Percentiles rank a stretch among this genome's conserved stretches.
phyloP scores from a whole-genome alignment of 192 early-diverging fungal species.

The Mortierella hygrophila region DNA sequence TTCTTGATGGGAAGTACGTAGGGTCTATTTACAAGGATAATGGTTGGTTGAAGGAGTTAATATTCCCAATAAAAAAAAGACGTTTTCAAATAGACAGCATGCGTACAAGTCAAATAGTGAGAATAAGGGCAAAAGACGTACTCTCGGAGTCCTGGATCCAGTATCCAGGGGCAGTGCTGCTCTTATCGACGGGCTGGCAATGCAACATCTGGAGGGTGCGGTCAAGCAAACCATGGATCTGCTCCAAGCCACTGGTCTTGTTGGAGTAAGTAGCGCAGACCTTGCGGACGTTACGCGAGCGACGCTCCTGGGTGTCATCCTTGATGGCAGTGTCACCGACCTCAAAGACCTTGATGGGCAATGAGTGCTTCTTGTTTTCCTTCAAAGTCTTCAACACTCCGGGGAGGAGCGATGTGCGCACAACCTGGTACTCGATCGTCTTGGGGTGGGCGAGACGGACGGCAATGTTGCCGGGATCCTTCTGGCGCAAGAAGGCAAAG shows the following conservation, averaged over 20 bases:
- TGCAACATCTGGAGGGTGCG: conserved; percentile 88
- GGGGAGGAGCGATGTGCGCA: conserved; percentile 91
- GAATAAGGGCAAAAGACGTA: conserved; percentile 49
- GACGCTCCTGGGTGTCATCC: conserved; percentile 83
- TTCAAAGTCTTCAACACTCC: conserved; percentile 95
- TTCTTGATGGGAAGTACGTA: conserved; percentile 93
- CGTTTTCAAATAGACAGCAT: not conserved
- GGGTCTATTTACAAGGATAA: conserved; percentile 61
- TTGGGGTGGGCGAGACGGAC: conserved; percentile 94
- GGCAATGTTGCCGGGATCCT: conserved; percentile 83
- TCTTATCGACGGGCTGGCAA: conserved; percentile 61
- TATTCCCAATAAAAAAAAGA: not conserved
- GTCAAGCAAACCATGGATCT: conserved; percentile 93
- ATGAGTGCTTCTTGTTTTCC: conserved; percentile 87
- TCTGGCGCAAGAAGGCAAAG: conserved; percentile 87
- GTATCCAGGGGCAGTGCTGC: conserved; percentile 73
- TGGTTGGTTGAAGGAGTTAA: not conserved
- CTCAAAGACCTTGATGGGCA: conserved; percentile 96
- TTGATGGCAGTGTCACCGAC: conserved; percentile 95
- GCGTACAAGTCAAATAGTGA: too few species aligned
- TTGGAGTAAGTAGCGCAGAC: conserved; percentile 88
- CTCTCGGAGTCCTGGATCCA: conserved; percentile 83
- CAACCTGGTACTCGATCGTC: conserved; percentile 92
- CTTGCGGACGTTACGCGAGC: conserved; percentile 91
- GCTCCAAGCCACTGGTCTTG: conserved; percentile 87